phyloP scores from a whole-genome alignment of 108 stramenopile genomes.

The Conticribra guillardii region DNA sequence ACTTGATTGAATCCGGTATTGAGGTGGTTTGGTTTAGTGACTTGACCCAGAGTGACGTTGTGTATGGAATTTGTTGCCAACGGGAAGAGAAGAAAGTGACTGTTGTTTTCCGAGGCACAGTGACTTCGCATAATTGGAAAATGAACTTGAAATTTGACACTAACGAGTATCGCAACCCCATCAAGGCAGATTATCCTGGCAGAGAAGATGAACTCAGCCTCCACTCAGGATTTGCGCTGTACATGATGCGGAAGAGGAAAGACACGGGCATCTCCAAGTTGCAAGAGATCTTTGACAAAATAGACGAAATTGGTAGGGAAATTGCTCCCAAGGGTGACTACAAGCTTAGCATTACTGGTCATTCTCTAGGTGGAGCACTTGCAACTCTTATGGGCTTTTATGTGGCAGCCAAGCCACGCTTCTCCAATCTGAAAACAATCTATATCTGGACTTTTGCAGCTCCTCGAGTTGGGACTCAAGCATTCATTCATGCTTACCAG shows the following conservation, averaged over 20 bases:
- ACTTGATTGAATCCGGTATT: no score
- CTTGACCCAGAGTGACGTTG: no score
- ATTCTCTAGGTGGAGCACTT: constrained; percentile 19
- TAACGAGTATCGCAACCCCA: constrained; percentile 17
- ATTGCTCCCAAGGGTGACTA: constrained; percentile 20
- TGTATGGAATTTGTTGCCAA: no score
- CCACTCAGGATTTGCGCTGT: constrained; percentile 21
- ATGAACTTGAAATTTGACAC: constrained; percentile 15
- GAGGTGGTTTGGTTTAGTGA: no score
- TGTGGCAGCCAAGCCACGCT: constrained; percentile 9
- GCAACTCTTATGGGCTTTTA: constrained; percentile 24
- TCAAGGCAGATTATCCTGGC: constrained; percentile 11
- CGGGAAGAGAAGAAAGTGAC: constrained; percentile 7
- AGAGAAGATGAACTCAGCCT: constrained; percentile 6
- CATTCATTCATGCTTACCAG: constrained; percentile 15
- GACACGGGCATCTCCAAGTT: constrained; percentile 11
- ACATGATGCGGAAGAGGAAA: constrained; percentile 18
- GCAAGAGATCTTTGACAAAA: constrained; percentile 23
- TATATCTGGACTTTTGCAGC: constrained; percentile 19
- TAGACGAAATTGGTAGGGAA: constrained; percentile 14
- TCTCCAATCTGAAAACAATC: constrained; percentile 21
- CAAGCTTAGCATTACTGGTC: constrained; percentile 22
- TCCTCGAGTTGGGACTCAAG: constrained; percentile 18
- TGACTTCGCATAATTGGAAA: constrained; percentile 18
- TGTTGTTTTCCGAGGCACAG: constrained; percentile 26